Evolutionary conservation across 2,329 filamentous ascomycete species (phyloP).

Genomic region (Exophiala spinifera): DNA sequence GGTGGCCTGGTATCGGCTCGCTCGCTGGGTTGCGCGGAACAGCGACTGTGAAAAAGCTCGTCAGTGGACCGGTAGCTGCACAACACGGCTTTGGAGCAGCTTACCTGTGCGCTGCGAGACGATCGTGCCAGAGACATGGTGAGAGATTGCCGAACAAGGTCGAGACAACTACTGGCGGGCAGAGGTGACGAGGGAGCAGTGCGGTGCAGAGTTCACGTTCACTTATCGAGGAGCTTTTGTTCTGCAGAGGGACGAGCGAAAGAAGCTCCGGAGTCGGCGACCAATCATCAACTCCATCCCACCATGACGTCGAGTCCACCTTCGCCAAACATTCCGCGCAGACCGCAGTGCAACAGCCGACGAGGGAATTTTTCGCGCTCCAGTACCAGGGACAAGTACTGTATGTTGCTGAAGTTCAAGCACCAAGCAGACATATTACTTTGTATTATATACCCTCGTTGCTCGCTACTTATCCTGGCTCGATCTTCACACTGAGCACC

Average conservation of each 20-base stretch:
- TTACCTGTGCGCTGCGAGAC: conserved; percentile 27
- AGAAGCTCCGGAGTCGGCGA: conserved; percentile 17
- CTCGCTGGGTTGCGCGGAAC: conserved; percentile 26
- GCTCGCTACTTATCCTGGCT: background rate
- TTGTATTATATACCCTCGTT: background rate
- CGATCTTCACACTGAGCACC: background rate
- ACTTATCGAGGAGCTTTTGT: conserved; percentile 7
- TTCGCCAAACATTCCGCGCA: background rate
- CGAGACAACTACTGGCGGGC: conserved; percentile 3
- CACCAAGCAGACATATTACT: background rate
- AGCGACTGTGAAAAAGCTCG: conserved; percentile 25
- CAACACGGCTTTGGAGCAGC: background rate
- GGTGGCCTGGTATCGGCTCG: conserved; percentile 14
- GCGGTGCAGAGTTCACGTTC: conserved; percentile 4
- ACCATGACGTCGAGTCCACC: conserved; percentile 2
- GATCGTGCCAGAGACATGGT: conserved; percentile 28
- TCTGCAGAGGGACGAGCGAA: background rate
- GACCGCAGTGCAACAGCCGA: too few species aligned
- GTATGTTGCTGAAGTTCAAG: background rate
- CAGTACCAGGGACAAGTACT: background rate
- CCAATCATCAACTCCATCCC: conserved; percentile 3
- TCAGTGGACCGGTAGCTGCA: conserved; percentile 1
- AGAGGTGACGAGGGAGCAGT: conserved; percentile 1
- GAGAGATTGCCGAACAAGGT: background rate
- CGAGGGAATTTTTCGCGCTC: background rate